Conservation (phyloP, 2,329 filamentous ascomycete genomes). For the Fusarium cyanostomum region DNA sequence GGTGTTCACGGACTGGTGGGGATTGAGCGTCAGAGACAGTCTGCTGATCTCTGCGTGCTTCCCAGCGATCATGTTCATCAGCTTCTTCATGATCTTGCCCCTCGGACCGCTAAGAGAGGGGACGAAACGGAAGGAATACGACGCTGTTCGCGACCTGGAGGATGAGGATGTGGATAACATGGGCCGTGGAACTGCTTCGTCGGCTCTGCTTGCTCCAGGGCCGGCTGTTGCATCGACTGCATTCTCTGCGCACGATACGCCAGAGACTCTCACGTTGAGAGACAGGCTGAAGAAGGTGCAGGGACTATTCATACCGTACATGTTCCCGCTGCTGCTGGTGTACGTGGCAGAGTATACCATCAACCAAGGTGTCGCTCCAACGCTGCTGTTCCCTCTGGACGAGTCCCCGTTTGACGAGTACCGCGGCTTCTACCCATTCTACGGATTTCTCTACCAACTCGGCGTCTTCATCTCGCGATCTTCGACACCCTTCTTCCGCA, state of each 20-base stretch:
- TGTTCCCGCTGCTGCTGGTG: slow-evolving; percentile 90
- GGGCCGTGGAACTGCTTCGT: slow-evolving; percentile 53
- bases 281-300: slow-evolving; percentile 72
- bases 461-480: slow-evolving; percentile 96
- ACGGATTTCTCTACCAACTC: slow-evolving; percentile 92
- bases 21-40: slow-evolving; percentile 77
- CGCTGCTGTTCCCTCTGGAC: slow-evolving; percentile 83
- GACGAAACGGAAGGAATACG: slow-evolving; percentile 60
- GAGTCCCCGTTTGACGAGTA: slow-evolving; percentile 81
- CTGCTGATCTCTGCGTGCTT: slow-evolving; percentile 81
- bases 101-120: slow-evolving; percentile 67
- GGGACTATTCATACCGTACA: slow-evolving; percentile 79
- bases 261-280: slow-evolving; percentile 49
- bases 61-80: slow-evolving; percentile 82
- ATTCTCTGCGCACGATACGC: slow-evolving; percentile 46
- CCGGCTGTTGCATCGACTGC: slow-evolving; percentile 53
- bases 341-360: slow-evolving; percentile 98
- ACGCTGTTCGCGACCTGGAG: slow-evolving; percentile 57
- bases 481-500: slow-evolving; percentile 85
- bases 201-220: slow-evolving; percentile 59
- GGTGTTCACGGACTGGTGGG: slow-evolving; percentile 81
- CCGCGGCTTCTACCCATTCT: slow-evolving; percentile 92
- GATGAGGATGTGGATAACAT: slow-evolving; percentile 50
- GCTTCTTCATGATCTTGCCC: slow-evolving; percentile 86
- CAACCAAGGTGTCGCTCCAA: slow-evolving; percentile 93